phyloP scores from a whole-genome alignment of 2,329 filamentous ascomycete species.

The Chaetomiaceae sp. region DNA sequence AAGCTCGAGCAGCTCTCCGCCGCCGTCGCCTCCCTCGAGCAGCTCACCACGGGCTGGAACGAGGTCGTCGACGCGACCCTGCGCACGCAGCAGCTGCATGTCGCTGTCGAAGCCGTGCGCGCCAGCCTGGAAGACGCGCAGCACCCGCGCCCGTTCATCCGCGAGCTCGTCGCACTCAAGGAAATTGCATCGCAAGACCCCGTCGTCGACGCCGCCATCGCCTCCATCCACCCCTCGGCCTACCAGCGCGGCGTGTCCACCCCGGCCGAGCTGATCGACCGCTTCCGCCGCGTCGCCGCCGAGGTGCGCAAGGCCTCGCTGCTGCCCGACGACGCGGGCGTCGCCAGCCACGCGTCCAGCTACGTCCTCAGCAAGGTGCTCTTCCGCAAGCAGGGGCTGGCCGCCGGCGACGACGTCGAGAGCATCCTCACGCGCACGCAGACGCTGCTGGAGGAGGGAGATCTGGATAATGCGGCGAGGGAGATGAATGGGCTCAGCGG shows the following conservation, averaged over 20 bases:
- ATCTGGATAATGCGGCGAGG: constrained; percentile 81
- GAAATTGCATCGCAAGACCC: constrained; percentile 79
- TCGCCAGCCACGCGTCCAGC: constrained; percentile 88
- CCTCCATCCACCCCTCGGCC: constrained; percentile 87
- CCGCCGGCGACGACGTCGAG: constrained; percentile 84
- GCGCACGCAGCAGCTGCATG: constrained; percentile 90
- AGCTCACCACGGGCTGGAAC: constrained; percentile 84
- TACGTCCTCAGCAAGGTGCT: constrained; percentile 86
- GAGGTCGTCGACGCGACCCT: constrained; percentile 84
- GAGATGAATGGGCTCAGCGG: constrained; percentile 92
- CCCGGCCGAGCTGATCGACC: constrained; percentile 79
- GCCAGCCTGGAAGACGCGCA: constrained; percentile 70
- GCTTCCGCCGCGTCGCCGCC: constrained; percentile 84
- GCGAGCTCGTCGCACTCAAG: constrained; percentile 89
- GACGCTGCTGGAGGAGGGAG: constrained; percentile 83
- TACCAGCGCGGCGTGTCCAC: constrained; percentile 90
- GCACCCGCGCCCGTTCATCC: constrained; percentile 77
- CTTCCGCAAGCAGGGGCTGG: constrained; percentile 88
- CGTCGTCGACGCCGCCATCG: constrained; percentile 87
- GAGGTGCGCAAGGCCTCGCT: constrained; percentile 94
- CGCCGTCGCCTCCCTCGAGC: constrained; percentile 76
- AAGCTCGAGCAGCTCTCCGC: constrained; percentile 75
- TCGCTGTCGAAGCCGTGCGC: constrained; percentile 89
- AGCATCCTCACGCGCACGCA: constrained; percentile 87
- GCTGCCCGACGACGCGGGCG: constrained; percentile 86